Base-by-base conservation (phyloP, 2,329 filamentous ascomycete genomes). In the Bipolaris oryzae region DNA sequence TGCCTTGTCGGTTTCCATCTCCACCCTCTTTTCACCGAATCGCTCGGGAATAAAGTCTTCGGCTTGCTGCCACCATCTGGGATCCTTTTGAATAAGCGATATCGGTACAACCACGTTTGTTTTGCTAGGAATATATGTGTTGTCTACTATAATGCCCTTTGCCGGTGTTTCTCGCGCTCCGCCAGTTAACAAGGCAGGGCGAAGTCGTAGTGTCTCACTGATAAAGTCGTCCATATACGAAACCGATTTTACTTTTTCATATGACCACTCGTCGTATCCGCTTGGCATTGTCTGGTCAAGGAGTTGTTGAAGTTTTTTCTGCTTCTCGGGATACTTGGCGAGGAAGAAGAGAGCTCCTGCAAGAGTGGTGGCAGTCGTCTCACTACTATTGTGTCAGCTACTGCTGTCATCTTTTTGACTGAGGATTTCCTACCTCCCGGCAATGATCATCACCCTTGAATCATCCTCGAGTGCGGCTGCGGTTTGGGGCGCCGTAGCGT, bases 111-210 rank as follows among this genome's bases (percentile, higher is more conserved):
- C 23, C 3, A 66, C 61, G 31, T 62, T 64, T 11, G 53, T 55
- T 21, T 57, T 44, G n/a, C 57, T 54, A 10, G 61, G 62, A 21
- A 64, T 64, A 10, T 50, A 57, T 13, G 47, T 53, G 7, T 59
- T 50, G 37, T 52, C 62, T 18, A 63, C 60, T 38, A 76, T 61
- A 0, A 77, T 39, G 4, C 76, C 75, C 33, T 72, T 49, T 1
- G 67, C 53, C 7, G 79, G 79, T 1, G 79, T 80, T 6, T 73
- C 62, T 2, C 79, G 75, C 3, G 69, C 68, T 5, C 68, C 66
- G 4, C 75, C 77, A n/a, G 68, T 69, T 2, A 76, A 62, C 0
- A 78, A 52, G 0, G 77, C 69, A 0, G 78, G 76, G n/a, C 77
- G 74, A 9, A 81, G 58, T 0, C 79, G 67, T 44, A 77, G 66